Conservation (phyloP, 31 red algal genomes). For the Asparagopsis taxiformis region DNA sequence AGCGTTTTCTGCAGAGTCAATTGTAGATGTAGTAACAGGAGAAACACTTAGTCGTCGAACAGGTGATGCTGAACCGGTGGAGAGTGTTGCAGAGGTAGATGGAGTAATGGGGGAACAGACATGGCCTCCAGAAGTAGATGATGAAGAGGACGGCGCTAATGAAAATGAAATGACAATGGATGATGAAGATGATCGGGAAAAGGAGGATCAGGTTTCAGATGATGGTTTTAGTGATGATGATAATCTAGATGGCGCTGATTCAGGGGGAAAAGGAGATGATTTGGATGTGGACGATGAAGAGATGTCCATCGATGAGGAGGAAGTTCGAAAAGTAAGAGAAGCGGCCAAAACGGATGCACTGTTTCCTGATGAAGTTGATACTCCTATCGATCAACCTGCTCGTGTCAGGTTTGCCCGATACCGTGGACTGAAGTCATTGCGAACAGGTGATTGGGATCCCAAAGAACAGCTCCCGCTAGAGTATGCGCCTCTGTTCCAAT, state of each 20-base stretch:
- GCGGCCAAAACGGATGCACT: slow-evolving; percentile 42
- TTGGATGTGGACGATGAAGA: no score
- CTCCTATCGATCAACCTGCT: slow-evolving; percentile 74
- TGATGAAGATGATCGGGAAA: slow-evolving; percentile 35
- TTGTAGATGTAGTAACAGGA: slow-evolving; percentile 20
- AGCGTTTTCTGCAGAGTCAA: slow-evolving; percentile 38
- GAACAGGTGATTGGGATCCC: slow-evolving; percentile 88
- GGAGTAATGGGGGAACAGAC: slow-evolving; percentile 66
- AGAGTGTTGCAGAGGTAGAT: slow-evolving; percentile 58
- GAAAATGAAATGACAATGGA: slow-evolving; percentile 10
- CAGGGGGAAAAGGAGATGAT: no score
- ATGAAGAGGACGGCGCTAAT: neutral
- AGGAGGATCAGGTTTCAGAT: slow-evolving; percentile 16
- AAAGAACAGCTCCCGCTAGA: slow-evolving; percentile 66
- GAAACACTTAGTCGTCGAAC: slow-evolving; percentile 21
- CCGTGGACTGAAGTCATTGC: slow-evolving; percentile 77
- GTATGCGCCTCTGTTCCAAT: slow-evolving; percentile 76
- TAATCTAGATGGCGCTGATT: no score
- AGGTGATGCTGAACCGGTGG: slow-evolving; percentile 49
- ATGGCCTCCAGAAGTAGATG: slow-evolving; percentile 67
- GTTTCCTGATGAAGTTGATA: slow-evolving; percentile 97
- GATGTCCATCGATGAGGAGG: slow-evolving; percentile 49
- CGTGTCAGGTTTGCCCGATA: slow-evolving; percentile 86
- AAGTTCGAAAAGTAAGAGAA: slow-evolving; percentile 30
- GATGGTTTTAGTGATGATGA: slow-evolving; percentile 2